Percentiles rank a stretch among this genome's conserved stretches.
phyloP scores from a whole-genome alignment of 352 stramenopile genomes.

The Phytophthora foliorum region DNA sequence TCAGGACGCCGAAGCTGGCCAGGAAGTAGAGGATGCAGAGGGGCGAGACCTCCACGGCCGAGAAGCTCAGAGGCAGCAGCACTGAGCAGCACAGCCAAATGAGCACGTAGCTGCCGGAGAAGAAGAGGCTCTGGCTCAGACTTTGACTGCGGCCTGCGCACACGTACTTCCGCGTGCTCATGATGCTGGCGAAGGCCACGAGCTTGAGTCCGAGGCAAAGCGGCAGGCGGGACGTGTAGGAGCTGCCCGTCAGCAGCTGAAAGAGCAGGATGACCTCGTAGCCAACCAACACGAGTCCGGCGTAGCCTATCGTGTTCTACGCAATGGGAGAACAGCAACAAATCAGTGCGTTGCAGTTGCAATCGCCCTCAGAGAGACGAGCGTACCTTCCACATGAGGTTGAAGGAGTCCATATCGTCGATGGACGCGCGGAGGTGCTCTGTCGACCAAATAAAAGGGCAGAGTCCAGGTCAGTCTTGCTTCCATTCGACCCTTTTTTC shows the following conservation, averaged over 20 bases:
- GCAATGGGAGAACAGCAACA: neutral
- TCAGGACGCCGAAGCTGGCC: conserved; percentile 32
- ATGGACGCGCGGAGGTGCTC: conserved; percentile 59
- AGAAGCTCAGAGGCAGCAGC: conserved; percentile 43
- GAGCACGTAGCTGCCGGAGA: conserved; percentile 45
- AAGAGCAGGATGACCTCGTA: conserved; percentile 56
- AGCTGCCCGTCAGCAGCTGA: conserved; percentile 36
- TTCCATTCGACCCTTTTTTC: neutral
- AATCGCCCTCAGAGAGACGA: neutral
- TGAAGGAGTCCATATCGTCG: conserved; percentile 53
- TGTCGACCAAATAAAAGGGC: conserved; percentile 20
- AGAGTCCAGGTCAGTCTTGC: neutral
- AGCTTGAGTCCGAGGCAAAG: conserved; percentile 55
- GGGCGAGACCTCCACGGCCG: conserved; percentile 51
- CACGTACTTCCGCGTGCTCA: conserved; percentile 53
- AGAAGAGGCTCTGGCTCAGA: conserved; percentile 44
- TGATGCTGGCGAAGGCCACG: conserved; percentile 44
- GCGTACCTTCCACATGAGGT: conserved; percentile 55
- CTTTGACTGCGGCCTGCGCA: conserved; percentile 22
- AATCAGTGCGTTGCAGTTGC: neutral
- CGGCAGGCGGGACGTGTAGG: conserved; percentile 16
- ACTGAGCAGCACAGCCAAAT: conserved; percentile 44
- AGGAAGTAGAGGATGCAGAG: conserved; percentile 54
- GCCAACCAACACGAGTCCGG: conserved; percentile 45
- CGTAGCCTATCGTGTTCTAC: conserved; percentile 52